Base-by-base conservation (phyloP, 805 yeast species). In the Kazachstania taianensis region DNA sequence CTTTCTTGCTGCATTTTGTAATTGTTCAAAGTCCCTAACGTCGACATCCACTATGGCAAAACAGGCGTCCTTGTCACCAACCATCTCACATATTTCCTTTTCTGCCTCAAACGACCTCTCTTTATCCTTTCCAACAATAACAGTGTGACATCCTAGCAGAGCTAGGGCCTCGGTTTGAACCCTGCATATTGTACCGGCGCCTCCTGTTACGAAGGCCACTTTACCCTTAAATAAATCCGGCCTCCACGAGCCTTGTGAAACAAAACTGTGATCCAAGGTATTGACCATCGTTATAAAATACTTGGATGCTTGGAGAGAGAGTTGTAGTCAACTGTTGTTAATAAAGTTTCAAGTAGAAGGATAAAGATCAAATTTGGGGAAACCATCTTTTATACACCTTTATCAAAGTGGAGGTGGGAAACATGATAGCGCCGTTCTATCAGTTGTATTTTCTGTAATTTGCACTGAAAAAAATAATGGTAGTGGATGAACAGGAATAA, bases 131-230 rank as follows among this genome's bases (percentile, higher is more conserved):
- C 97, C 96, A 20, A 89, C 57, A 30, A 89, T 80, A 5, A 82
- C 82, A 12, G 94, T 94, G 50, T 83, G 67, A 36, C 95, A 92
- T 5, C 97, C 97, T 8, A 89, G 63, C 13, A 73, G 61, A 3
- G 85, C 80, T 61, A 89, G 44, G 0, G 94, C 94, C 55, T 83
- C 94, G 0, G 81, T 73, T 57, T 87, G 96, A 5, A 81, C 89
- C 32, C 92, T 66, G 58, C 96, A 87, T 37, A 89, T 87, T n/a
- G 94, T 76, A 9, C 96, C 96, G 2, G 96, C 92, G 10, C 96
- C 96, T 5, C 97, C 97, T 1, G 97, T 89, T 35, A 85, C 83
- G 46, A 87, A 81, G 5, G 76, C 92, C 2, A 84, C 95, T 56
- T 86, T 86, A 10, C 81, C 94, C 39, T 75, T 68, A 64, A 86